Evolutionary conservation across 805 yeast species (phyloP), one percentile per base, ranked within the genome.

Genomic region (Komagataella pseudopastoris): DNA sequence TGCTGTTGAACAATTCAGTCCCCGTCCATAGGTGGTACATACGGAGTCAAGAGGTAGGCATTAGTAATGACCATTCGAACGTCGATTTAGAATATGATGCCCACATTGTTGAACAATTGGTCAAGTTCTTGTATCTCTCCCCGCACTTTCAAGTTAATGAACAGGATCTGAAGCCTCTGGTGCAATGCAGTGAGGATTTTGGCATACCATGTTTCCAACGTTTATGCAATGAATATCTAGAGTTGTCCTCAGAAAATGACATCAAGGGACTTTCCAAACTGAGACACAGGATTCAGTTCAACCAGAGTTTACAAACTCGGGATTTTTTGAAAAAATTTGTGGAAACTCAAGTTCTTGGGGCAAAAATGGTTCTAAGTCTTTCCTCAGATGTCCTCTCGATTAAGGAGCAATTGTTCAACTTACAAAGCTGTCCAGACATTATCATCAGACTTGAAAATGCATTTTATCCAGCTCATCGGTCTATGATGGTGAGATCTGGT

Each of bases 391-490:
- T 39, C n/a, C 39, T 70, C 6, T 44, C 62, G 1, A 51, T 46
- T 0, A 52, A 53, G 1, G 62, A 65, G n/a, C 64, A 61, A 49
- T n/a, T 50, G 5, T 56, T 6, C 52, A 71, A 10, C 53, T 66
- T 57, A 3, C 18, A 30, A 4, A 49, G 63, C 6, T 63, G 54
- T 46, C 78, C 85, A 0, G 88, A 83, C 63, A 58, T 76, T 0
- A 66, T 78, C 1, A 49, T 81, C 0, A 58, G 71, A 1, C 70
- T 71, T 6, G 55, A 3, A 46, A 60, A 49, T 3, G 58, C 62
- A 0, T 71, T 70, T 53, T 85, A 78, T 58, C 90, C 91, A 1
- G 80, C 73, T 4, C 86, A 86, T 62, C 69, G 81, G 46, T 72
- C 85, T 0, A 74, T 85, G 49, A 60, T 86, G 22, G 63, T 73